phyloP scores from a whole-genome alignment of 129 eudicot species.

The Arctium lappa region DNA sequence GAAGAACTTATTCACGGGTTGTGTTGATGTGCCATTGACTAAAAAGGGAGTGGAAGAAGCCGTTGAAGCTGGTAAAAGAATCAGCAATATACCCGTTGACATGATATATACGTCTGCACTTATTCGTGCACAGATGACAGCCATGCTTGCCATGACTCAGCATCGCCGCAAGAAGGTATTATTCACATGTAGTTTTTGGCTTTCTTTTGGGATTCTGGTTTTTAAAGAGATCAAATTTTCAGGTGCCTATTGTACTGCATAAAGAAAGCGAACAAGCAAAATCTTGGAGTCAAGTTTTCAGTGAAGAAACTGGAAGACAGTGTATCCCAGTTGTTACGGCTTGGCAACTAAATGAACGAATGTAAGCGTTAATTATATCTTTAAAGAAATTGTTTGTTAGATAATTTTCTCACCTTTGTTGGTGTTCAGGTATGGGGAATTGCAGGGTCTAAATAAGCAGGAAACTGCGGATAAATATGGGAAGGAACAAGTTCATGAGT shows the following conservation, averaged over 20 bases:
- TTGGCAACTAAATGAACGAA: constrained; percentile 97
- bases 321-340: constrained; percentile 95
- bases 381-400: neutral
- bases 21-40: constrained; percentile 88
- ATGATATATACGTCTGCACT: constrained; percentile 77
- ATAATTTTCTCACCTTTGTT: neutral
- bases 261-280: constrained; percentile 83
- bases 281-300: constrained; percentile 87
- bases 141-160: constrained; percentile 97
- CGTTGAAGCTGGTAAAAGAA: constrained; percentile 87
- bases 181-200: neutral
- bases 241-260: constrained; percentile 89
- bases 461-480: constrained; percentile 96
- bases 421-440: constrained; percentile 75
- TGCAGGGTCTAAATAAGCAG: constrained; percentile 93
- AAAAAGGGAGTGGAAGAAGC: constrained; percentile 91
- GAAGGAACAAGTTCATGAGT: constrained; percentile 85
- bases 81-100: constrained; percentile 86
- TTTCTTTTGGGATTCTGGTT: neutral
- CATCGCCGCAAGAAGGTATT: constrained; percentile 86
- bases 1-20: constrained; percentile 89
- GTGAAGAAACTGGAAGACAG: constrained; percentile 80
- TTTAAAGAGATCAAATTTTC: neutral
- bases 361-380: constrained; percentile 38
- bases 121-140: constrained; percentile 97